Conservation (phyloP, 2,329 filamentous ascomycete genomes). For the Fusarium palustre region DNA sequence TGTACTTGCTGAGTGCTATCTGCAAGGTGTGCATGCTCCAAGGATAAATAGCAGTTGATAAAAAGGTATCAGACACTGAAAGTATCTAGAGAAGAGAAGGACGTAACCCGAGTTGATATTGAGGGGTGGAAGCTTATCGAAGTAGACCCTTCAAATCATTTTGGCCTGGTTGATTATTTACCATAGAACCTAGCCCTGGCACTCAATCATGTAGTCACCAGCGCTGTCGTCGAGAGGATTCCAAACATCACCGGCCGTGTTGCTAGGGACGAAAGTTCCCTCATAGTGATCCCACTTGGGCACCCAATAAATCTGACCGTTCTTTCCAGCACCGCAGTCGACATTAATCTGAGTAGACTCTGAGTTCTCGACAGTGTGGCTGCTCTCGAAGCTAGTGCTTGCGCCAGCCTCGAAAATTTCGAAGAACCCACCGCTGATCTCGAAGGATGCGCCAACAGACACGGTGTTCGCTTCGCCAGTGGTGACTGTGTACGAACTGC, state of each 20-base stretch:
- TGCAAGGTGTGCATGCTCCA: background rate
- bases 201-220: background rate
- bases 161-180: accelerated
- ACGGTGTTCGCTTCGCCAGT: background rate
- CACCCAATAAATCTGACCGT: background rate
- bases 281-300: background rate
- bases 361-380: background rate
- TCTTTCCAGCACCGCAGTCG: background rate
- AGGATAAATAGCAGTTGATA: background rate
- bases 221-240: background rate
- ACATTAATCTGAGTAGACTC: background rate
- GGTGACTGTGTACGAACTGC: background rate
- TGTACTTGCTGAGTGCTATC: background rate
- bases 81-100: background rate
- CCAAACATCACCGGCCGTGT: background rate
- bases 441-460: background rate
- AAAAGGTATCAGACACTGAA: background rate
- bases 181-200: background rate
- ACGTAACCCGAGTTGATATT: background rate
- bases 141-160: background rate
- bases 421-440: background rate
- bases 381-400: background rate
- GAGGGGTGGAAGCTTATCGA: background rate
- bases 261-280: background rate
- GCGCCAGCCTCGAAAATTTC: background rate